Conservation (phyloP, 1,139 yeast genomes). For the Scheffersomyces illinoinensis region DNA sequence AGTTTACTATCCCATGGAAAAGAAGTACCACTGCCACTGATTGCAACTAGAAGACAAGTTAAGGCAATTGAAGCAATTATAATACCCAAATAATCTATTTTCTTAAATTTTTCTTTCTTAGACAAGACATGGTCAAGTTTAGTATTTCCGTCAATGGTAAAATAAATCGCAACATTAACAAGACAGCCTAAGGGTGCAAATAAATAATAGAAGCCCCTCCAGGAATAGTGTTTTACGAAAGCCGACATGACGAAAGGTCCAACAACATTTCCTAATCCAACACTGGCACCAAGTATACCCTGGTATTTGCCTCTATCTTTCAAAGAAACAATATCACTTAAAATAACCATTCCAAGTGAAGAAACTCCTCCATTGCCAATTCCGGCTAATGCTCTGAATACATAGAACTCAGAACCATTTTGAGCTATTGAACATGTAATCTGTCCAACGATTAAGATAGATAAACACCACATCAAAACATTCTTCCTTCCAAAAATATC, state of each 20-base stretch:
- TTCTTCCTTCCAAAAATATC: conserved; percentile 49
- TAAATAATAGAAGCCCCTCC: conserved; percentile 54
- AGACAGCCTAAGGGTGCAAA: conserved; percentile 43
- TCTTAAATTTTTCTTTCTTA: conserved; percentile 32
- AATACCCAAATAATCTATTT: conserved; percentile 54
- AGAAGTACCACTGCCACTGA: conserved; percentile 55
- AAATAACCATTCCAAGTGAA: conserved; percentile 43
- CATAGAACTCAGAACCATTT: conserved; percentile 37
- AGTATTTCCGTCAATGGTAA: conserved; percentile 26
- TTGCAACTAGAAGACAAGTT: conserved; percentile 45
- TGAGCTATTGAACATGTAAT: conserved; percentile 43
- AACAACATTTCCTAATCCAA: conserved; percentile 54
- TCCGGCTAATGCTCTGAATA: conserved; percentile 46
- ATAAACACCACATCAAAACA: conserved; percentile 35
- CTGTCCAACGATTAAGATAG: conserved; percentile 40
- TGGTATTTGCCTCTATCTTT: conserved; percentile 46
- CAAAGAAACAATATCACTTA: conserved; percentile 43
- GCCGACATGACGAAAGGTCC: conserved; percentile 63
- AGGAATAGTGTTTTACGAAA: conserved; percentile 40
- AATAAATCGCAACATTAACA: conserved; percentile 26
- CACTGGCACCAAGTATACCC: conserved; percentile 49
- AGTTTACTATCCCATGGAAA: conserved; percentile 52
- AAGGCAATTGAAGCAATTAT: conserved; percentile 45
- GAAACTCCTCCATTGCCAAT: conserved; percentile 49
- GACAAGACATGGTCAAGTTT: conserved; percentile 23